Conservation (phyloP, 2,329 filamentous ascomycete genomes). For the Nigrograna mackinnonii region DNA sequence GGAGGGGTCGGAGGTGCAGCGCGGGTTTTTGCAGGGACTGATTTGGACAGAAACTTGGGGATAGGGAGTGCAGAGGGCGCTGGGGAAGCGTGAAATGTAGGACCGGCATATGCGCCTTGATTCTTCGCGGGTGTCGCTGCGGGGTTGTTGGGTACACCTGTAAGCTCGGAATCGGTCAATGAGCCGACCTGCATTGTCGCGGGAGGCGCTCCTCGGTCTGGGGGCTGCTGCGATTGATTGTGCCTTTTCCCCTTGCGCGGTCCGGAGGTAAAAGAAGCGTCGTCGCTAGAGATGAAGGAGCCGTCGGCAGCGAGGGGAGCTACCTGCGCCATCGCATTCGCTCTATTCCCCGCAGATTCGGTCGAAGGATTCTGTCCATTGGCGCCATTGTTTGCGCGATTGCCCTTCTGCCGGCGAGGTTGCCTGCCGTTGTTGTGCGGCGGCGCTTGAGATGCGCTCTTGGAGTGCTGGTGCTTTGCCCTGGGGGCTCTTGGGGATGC, state of each 20-base stretch:
- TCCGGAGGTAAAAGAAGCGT: slow-evolving; percentile 23
- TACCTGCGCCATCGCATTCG: slow-evolving; percentile 16
- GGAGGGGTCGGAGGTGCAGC: slow-evolving; percentile 52
- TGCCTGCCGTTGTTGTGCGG: slow-evolving; percentile 28
- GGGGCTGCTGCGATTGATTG: slow-evolving; percentile 28
- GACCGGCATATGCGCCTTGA: slow-evolving; percentile 77
- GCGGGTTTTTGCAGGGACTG: slow-evolving; percentile 61
- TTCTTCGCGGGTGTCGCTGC: slow-evolving; percentile 36
- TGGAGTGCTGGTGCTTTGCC: slow-evolving; percentile 32
- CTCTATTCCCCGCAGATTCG: not conserved
- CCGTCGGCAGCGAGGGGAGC: slow-evolving; percentile 15
- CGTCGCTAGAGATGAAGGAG: slow-evolving; percentile 30
- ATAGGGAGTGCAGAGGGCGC: slow-evolving; percentile 88
- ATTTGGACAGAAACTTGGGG: slow-evolving; percentile 83
- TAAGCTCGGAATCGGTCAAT: slow-evolving; percentile 31
- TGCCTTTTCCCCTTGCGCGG: slow-evolving; percentile 34
- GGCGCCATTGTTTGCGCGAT: slow-evolving; percentile 31
- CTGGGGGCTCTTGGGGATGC: slow-evolving; percentile 38
- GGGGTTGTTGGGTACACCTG: slow-evolving; percentile 14
- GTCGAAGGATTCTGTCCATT: not conserved
- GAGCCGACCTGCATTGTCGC: slow-evolving; percentile 15
- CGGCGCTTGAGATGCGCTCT: slow-evolving; percentile 30
- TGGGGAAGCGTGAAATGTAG: slow-evolving; percentile 93
- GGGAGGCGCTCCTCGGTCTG: slow-evolving; percentile 29
- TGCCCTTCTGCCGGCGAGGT: slow-evolving; percentile 30